Conservation (phyloP, 2,329 filamentous ascomycete species). For the Hypomyces perniciosus region DNA sequence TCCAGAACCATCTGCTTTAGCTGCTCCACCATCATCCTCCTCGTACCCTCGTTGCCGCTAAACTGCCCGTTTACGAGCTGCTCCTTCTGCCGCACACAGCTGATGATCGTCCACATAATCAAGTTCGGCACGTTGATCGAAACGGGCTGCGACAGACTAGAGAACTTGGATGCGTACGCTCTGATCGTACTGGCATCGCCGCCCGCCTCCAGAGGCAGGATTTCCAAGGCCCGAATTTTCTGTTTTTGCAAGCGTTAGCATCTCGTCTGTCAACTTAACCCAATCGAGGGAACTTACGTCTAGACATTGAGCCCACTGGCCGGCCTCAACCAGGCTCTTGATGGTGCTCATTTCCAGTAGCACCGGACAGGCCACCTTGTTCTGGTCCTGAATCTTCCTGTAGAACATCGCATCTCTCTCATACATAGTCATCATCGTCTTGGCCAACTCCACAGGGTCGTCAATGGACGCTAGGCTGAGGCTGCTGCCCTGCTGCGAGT, state of each 20-base stretch:
- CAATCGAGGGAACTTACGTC: conserved; percentile 42
- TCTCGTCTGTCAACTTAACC: conserved; percentile 13
- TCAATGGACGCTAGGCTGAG: conserved; percentile 56
- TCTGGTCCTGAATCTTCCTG: conserved; percentile 50
- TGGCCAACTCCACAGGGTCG: conserved; percentile 54
- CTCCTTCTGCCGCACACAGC: conserved; percentile 73
- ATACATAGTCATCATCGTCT: conserved; percentile 59
- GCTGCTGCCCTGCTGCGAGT: conserved; percentile 43
- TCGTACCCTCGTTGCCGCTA: conserved; percentile 63
- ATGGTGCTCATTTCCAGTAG: conserved; percentile 57
- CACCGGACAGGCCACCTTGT: conserved; percentile 50
- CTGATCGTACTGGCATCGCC: conserved; percentile 77
- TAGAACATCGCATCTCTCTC: conserved; percentile 56
- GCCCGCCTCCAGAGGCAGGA: conserved; percentile 70
- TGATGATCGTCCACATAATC: conserved; percentile 87
- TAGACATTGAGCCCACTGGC: conserved; percentile 51
- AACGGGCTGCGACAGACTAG: conserved; percentile 70
- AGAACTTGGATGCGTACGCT: conserved; percentile 72
- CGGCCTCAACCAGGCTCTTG: conserved; percentile 49
- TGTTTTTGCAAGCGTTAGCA: conserved; percentile 26
- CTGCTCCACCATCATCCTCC: conserved; percentile 59
- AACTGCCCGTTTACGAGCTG: conserved; percentile 65
- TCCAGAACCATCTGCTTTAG: conserved; percentile 79
- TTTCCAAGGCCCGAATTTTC: conserved; percentile 68
- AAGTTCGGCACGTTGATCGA: conserved; percentile 86